Evolutionary conservation across 768 basidiomycete species (phyloP).

Genomic region (Suillus subalutaceus): DNA sequence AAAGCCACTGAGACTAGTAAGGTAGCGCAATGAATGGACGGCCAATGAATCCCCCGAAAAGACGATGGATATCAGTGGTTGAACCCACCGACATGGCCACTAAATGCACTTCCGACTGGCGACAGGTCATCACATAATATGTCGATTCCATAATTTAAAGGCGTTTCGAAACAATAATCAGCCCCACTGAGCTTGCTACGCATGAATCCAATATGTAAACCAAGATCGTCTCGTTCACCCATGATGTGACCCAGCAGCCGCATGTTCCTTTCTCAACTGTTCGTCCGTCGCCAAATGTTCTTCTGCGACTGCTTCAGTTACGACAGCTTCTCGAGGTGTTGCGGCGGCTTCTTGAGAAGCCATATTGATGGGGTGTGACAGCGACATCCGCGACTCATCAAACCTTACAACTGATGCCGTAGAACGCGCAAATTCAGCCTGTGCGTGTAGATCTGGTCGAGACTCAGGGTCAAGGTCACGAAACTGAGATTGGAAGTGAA

Average conservation of each 20-base stretch:
- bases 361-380: slow-evolving; percentile 41
- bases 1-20: too few species aligned
- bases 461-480: slow-evolving; percentile 36
- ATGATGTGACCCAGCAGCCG: slow-evolving; percentile 48
- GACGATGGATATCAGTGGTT: too few species aligned
- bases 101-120: too few species aligned
- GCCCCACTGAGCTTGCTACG: background rate
- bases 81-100: too few species aligned
- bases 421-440: slow-evolving; percentile 41
- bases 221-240: slow-evolving; percentile 48
- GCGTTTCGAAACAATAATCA: background rate
- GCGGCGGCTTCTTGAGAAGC: slow-evolving; percentile 26
- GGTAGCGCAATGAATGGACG: too few species aligned
- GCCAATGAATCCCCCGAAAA: too few species aligned
- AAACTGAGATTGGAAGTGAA: background rate
- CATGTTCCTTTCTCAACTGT: slow-evolving; percentile 57
- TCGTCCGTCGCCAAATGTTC: slow-evolving; percentile 60
- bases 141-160: background rate
- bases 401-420: slow-evolving; percentile 18
- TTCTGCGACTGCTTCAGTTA: slow-evolving; percentile 68
- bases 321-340: slow-evolving; percentile 56
- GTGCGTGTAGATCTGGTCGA: slow-evolving; percentile 48
- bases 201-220: slow-evolving; percentile 70
- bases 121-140: background rate
- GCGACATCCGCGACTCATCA: slow-evolving; percentile 15